These are phyloP conservation scores for Crithidia bombi DNA, from an alignment of 208 protist species.

Conservation along the genomic window DNA sequence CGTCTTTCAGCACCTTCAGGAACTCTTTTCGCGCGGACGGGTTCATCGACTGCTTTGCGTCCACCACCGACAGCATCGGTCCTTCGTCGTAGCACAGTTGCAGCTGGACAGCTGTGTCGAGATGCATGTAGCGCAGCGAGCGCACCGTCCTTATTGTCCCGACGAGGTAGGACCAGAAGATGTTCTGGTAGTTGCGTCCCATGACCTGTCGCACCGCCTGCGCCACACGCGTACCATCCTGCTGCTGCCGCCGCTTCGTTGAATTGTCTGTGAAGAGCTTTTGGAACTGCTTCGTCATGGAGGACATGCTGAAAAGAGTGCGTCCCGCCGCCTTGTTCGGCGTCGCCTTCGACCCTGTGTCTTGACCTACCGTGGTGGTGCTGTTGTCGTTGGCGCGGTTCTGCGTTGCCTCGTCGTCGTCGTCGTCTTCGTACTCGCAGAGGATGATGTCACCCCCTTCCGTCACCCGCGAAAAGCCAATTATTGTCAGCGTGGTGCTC, in stretches of 20 bases:
- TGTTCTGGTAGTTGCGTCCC: conserved; percentile 57
- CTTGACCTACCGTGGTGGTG: not conserved
- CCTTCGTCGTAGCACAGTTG: conserved; percentile 73
- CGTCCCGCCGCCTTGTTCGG: conserved; percentile 23
- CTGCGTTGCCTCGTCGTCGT: conserved; percentile 18
- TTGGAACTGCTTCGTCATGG: conserved; percentile 76
- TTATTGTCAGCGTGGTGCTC: conserved; percentile 61
- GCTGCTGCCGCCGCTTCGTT: conserved; percentile 43
- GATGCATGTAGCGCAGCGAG: conserved; percentile 85
- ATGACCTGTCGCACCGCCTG: conserved; percentile 85
- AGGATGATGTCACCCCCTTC: conserved; percentile 83
- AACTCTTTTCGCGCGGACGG: conserved; percentile 74
- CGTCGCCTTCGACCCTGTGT: not conserved
- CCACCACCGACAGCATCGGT: conserved; percentile 81
- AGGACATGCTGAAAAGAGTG: conserved; percentile 37
- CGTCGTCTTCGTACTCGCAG: conserved; percentile 49
- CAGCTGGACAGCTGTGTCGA: conserved; percentile 81
- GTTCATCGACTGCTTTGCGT: conserved; percentile 89
- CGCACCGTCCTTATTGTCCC: conserved; percentile 63
- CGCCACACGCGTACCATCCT: conserved; percentile 81
- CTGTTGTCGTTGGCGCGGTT: conserved; percentile 1
- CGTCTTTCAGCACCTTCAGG: conserved; percentile 61
- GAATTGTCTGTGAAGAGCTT: conserved; percentile 63
- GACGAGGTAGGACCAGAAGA: conserved; percentile 78
- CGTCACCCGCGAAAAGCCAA: conserved; percentile 78